Percentiles rank a stretch among this genome's conserved stretches.
Evolutionary conservation across 1,284 basidiomycete genomes (phyloP).

Genomic region (Puccinia hordei): DNA sequence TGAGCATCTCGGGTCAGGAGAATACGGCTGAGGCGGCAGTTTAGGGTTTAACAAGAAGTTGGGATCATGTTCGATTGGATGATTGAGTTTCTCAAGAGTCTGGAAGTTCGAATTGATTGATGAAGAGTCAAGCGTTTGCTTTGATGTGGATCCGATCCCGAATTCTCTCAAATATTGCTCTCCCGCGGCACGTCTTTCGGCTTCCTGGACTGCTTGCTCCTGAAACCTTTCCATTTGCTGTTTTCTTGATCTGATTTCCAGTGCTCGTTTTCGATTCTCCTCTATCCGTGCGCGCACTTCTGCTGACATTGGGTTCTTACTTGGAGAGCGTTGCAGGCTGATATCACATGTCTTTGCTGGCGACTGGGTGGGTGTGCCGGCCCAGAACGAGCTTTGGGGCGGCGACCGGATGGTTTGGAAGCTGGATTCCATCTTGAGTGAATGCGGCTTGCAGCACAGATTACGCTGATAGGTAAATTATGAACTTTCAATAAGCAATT

Average conservation of each 20-base stretch:
- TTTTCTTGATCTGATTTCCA: slow-evolving; percentile 1
- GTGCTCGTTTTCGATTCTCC: slow-evolving; percentile 21
- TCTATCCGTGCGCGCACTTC: slow-evolving; percentile 30
- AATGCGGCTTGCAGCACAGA: background rate
- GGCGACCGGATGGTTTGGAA: background rate
- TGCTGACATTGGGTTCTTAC: slow-evolving; percentile 16
- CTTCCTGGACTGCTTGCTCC: background rate
- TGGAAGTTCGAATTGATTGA: background rate
- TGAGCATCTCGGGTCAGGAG: slow-evolving; percentile 46
- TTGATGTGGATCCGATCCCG: slow-evolving; percentile 9
- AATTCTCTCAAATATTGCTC: slow-evolving; percentile 42
- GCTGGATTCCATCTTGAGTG: slow-evolving; percentile 1
- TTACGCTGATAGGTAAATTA: background rate
- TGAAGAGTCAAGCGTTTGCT: background rate
- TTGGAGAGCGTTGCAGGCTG: slow-evolving; percentile 5
- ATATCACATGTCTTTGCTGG: background rate
- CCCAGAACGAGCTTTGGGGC: background rate
- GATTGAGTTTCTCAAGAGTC: background rate
- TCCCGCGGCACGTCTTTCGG: slow-evolving; percentile 41
- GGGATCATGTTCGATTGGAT: background rate
- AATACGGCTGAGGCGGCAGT: slow-evolving; percentile 4
- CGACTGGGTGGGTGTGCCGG: background rate
- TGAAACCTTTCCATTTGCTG: background rate
- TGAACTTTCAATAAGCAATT: background rate
- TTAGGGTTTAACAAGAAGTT: background rate